phyloP scores from a whole-genome alignment of 2,329 filamentous ascomycete species.

The Albifimbria verrucaria region DNA sequence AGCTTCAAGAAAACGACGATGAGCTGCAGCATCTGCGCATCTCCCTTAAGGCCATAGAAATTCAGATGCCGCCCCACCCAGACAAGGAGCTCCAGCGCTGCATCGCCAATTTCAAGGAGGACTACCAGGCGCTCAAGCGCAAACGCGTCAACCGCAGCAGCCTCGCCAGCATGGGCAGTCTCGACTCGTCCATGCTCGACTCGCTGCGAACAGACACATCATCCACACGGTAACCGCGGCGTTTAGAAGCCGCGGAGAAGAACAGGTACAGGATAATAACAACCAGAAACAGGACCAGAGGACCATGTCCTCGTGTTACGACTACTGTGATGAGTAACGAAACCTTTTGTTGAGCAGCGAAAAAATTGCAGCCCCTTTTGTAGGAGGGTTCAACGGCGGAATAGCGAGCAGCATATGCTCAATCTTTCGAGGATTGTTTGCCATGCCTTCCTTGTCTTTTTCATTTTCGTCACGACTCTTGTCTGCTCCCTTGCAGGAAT shows the following conservation, averaged over 20 bases:
- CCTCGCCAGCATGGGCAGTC: constrained; percentile 21
- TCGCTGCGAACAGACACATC: constrained; percentile 5
- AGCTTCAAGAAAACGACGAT: constrained; percentile 54
- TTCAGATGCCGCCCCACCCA: constrained; percentile 49
- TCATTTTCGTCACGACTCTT: too few relatives aligned
- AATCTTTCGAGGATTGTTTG: too few relatives aligned
- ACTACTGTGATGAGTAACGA: neutral
- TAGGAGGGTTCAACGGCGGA: too few relatives aligned
- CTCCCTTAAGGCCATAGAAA: constrained; percentile 59
- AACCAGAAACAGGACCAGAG: neutral
- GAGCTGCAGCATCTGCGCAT: constrained; percentile 61
- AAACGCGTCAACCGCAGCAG: constrained; percentile 34
- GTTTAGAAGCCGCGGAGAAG: neutral
- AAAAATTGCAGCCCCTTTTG: too few relatives aligned
- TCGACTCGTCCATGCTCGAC: constrained; percentile 21
- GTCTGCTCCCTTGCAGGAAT: too few relatives aligned
- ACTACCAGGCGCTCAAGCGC: constrained; percentile 50
- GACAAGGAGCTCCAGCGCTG: constrained; percentile 56
- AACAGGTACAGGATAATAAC: too few relatives aligned
- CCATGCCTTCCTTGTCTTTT: too few relatives aligned
- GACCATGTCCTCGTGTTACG: neutral
- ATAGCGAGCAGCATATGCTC: too few relatives aligned
- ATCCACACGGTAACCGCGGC: neutral
- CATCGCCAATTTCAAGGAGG: constrained; percentile 59
- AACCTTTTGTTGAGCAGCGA: neutral